These are phyloP conservation scores for Cutaneotrichosporon cavernicola DNA, from an alignment of 1,284 basidiomycete genomes.

Conservation along the genomic window DNA sequence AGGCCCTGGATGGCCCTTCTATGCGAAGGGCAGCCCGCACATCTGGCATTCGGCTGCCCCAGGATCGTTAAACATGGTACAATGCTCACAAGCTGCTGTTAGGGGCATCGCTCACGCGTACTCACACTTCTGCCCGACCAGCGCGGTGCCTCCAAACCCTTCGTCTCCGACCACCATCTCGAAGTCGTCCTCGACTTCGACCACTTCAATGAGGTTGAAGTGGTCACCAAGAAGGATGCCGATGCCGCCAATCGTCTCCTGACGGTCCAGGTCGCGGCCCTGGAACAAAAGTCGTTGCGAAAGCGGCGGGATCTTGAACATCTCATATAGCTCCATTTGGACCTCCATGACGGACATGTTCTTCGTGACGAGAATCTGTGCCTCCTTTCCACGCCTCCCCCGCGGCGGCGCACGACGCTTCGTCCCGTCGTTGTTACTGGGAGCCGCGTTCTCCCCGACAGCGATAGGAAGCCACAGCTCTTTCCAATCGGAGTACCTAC, in stretches of 20 bases:
- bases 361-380: conserved; percentile 27
- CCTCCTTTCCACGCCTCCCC: conserved; percentile 7
- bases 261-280: conserved; percentile 27
- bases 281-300: conserved; percentile 32
- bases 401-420: conserved; percentile 1
- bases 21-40: conserved; percentile 20
- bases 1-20: background rate
- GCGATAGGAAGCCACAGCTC: conserved; percentile 25
- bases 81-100: conserved; percentile 31
- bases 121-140: conserved; percentile 35
- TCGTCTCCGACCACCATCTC: conserved; percentile 28
- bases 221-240: conserved; percentile 32
- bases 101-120: conserved; percentile 11
- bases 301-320: conserved; percentile 32
- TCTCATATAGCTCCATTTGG: conserved; percentile 32
- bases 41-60: conserved; percentile 24
- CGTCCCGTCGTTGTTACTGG: background rate
- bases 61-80: conserved; percentile 35
- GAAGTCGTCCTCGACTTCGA: conserved; percentile 34
- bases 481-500: conserved; percentile 26
- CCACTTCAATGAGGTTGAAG: conserved; percentile 25
- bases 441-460: conserved; percentile 6
- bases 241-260: conserved; percentile 35
- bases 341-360: conserved; percentile 36
- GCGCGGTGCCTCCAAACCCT: conserved; percentile 46